phyloP scores from a whole-genome alignment of 2,329 filamentous ascomycete genomes.

The Penicillium hordei region DNA sequence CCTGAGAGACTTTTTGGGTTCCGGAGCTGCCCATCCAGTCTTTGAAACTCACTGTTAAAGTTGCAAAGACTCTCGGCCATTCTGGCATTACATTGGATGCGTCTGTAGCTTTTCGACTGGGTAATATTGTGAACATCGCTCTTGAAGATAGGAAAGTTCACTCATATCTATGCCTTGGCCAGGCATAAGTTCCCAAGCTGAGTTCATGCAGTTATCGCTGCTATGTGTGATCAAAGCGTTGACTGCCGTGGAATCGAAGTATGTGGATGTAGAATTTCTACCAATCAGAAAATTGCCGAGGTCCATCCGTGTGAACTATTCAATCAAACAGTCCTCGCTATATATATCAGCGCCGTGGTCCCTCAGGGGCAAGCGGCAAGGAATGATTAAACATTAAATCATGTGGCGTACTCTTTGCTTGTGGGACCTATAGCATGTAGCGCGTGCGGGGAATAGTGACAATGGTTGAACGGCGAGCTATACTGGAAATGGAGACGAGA shows the following conservation, averaged over 20 bases:
- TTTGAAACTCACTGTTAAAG: not conserved
- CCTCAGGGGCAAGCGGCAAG: not conserved
- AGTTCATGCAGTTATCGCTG: not conserved
- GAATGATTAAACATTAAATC: not conserved
- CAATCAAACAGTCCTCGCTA: not conserved
- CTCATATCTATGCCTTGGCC: too few species aligned
- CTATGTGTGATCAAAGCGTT: not conserved
- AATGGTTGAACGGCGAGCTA: not conserved
- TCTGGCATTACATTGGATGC: constrained; percentile 45
- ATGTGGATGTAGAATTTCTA: too few species aligned
- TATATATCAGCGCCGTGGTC: not conserved
- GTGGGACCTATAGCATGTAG: not conserved
- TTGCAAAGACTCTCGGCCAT: constrained; percentile 46
- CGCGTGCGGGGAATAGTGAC: not conserved
- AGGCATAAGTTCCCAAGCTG: not conserved
- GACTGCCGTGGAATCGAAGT: not conserved
- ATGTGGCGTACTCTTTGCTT: not conserved
- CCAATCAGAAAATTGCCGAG: not conserved
- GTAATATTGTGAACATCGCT: not conserved
- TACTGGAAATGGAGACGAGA: not conserved
- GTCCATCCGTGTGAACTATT: too few species aligned
- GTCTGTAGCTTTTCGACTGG: too few species aligned
- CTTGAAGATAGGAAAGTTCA: not conserved
- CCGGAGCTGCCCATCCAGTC: constrained; percentile 25
- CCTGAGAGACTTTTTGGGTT: constrained; percentile 26